Evolutionary conservation across 2,329 filamentous ascomycete species (phyloP).

Genomic region (Graphium sp.): DNA sequence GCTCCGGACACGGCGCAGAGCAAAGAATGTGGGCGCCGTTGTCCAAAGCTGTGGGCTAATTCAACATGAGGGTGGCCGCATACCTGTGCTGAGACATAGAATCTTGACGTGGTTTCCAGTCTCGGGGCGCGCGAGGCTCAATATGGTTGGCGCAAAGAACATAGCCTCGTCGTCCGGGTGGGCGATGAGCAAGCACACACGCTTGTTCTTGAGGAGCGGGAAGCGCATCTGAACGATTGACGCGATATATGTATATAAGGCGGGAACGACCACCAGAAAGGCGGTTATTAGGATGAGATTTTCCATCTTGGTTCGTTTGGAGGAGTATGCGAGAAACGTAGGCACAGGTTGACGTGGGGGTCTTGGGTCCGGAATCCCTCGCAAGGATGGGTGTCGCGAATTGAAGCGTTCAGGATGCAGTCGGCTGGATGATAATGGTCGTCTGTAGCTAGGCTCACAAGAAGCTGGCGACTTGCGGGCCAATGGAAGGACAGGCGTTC

Average conservation of each 20-base stretch:
- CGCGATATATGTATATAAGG: slow-evolving; percentile 34
- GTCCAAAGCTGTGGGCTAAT: too few relatives aligned
- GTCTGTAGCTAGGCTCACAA: too few relatives aligned
- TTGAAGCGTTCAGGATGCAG: too few relatives aligned
- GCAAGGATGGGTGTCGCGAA: too few relatives aligned
- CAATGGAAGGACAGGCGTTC: too few relatives aligned
- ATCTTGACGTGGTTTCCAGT: slow-evolving; percentile 88
- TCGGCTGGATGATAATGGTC: too few relatives aligned
- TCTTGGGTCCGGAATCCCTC: too few relatives aligned
- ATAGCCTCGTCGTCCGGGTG: slow-evolving; percentile 98
- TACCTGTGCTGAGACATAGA: slow-evolving; percentile 75
- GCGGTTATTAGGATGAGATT: slow-evolving; percentile 11
- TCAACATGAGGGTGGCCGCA: slow-evolving; percentile 7
- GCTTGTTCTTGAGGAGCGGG: slow-evolving; percentile 60
- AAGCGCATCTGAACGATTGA: slow-evolving; percentile 31
- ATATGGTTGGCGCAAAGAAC: slow-evolving; percentile 88
- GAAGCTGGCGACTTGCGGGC: too few relatives aligned
- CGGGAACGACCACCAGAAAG: slow-evolving; percentile 23
- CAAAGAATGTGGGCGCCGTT: too few relatives aligned
- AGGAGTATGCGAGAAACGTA: too few relatives aligned
- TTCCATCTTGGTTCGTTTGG: slow-evolving; percentile 5
- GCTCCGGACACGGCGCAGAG: background rate
- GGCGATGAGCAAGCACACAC: slow-evolving; percentile 82
- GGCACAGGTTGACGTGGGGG: too few relatives aligned
- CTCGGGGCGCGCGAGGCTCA: slow-evolving; percentile 65